Conservation (phyloP, 805 yeast species). For the Pichia phayaonensis region DNA sequence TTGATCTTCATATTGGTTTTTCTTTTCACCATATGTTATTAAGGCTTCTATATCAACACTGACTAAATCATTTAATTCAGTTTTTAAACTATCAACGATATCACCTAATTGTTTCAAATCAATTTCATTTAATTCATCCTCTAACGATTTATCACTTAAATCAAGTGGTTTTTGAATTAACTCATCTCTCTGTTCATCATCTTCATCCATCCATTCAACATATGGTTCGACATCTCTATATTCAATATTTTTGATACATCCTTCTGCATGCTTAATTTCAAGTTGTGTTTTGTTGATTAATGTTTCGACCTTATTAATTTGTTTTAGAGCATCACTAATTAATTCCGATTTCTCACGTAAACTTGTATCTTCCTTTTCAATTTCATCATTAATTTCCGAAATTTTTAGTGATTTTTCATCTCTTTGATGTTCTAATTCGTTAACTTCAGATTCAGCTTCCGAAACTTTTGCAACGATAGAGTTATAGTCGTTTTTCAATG, state of each 20-base stretch:
- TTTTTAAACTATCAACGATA: conserved; percentile 49
- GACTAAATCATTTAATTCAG: conserved; percentile 44
- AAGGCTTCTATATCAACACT: conserved; percentile 66
- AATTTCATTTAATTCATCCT: conserved; percentile 42
- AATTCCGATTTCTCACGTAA: conserved; percentile 32
- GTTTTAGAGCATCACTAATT: conserved; percentile 29
- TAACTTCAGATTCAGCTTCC: conserved; percentile 32
- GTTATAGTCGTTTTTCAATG: conserved; percentile 25
- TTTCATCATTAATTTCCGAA: conserved; percentile 44
- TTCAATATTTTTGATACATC: conserved; percentile 25
- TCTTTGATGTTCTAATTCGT: conserved; percentile 33
- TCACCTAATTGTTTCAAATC: conserved; percentile 41
- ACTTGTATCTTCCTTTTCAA: conserved; percentile 57
- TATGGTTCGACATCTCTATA: conserved; percentile 48
- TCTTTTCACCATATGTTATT: conserved; percentile 66
- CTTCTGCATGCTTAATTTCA: conserved; percentile 27
- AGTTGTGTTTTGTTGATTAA: conserved; percentile 25
- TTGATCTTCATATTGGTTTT: conserved; percentile 55
- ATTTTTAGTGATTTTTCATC: conserved; percentile 5
- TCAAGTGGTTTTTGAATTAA: conserved; percentile 22
- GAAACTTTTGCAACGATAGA: conserved; percentile 21
- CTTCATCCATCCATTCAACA: conserved; percentile 43
- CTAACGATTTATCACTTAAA: conserved; percentile 31
- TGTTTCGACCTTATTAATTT: conserved; percentile 23
- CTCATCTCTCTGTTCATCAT: conserved; percentile 17